phyloP scores from a whole-genome alignment of 106 monocot genomes.

The Acorus gramineus region DNA sequence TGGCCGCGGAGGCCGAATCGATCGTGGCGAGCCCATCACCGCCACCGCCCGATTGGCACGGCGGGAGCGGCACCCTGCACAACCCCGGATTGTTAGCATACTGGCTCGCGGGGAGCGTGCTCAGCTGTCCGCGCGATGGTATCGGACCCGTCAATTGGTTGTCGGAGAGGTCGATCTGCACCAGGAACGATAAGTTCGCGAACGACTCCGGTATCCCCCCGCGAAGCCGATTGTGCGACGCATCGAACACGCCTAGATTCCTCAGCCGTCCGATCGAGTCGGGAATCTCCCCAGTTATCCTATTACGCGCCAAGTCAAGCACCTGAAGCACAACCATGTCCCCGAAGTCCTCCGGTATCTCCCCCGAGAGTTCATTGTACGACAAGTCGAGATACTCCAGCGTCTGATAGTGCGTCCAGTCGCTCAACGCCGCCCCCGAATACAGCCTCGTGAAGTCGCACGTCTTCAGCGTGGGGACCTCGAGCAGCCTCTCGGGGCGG shows the following conservation, averaged over 20 bases:
- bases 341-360: slow-evolving; percentile 60
- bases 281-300: slow-evolving; percentile 52
- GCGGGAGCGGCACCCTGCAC: too few species aligned
- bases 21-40: too few species aligned
- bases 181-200: slow-evolving; percentile 77
- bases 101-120: slow-evolving; percentile 66
- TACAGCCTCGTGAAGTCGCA: slow-evolving; percentile 78
- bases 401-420: slow-evolving; percentile 75
- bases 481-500: slow-evolving; percentile 70
- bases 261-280: slow-evolving; percentile 46
- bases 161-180: slow-evolving; percentile 66
- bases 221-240: slow-evolving; percentile 44
- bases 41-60: slow-evolving; percentile 16
- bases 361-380: slow-evolving; percentile 50
- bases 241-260: slow-evolving; percentile 75
- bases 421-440: slow-evolving; percentile 57
- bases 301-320: slow-evolving; percentile 70
- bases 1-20: too few species aligned
- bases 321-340: slow-evolving; percentile 74
- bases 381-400: slow-evolving; percentile 82
- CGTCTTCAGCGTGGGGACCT: slow-evolving; percentile 65
- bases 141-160: slow-evolving; percentile 49
- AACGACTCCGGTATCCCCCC: slow-evolving; percentile 75
- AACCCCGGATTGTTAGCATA: slow-evolving; percentile 66
- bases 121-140: slow-evolving; percentile 65